These are phyloP conservation scores for Amoebophrya sp. DNA, from an alignment of 169 alveolate genomes.

Conservation along the genomic window DNA sequence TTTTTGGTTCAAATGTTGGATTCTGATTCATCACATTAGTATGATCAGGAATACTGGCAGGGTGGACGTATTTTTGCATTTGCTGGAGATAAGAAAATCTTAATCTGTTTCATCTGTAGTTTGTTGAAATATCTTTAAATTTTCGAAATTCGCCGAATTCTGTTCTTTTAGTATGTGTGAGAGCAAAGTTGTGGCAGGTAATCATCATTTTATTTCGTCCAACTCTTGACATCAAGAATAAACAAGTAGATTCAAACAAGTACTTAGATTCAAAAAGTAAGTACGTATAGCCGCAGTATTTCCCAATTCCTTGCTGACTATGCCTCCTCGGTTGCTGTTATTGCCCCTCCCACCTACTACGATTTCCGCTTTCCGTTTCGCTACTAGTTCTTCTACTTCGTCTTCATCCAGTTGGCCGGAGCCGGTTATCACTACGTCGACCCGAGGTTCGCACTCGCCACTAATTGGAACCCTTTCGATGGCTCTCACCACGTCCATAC, in stretches of 20 bases:
- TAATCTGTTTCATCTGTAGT: no score
- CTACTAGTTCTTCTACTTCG: conserved; percentile 31
- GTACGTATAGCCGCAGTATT: conserved; percentile 32
- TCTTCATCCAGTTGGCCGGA: conserved; percentile 51
- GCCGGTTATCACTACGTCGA: conserved; percentile 66
- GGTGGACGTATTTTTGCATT: no score
- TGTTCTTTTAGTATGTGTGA: no score
- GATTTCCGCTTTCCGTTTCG: not conserved
- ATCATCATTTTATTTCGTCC: no score
- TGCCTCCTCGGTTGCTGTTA: conserved; percentile 54
- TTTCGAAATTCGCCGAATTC: no score
- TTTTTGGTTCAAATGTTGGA: not conserved
- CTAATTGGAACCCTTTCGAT: conserved; percentile 74
- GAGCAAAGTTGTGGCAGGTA: no score
- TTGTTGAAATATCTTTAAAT: no score
- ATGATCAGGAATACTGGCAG: no score
- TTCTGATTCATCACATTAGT: no score
- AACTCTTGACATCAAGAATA: no score
- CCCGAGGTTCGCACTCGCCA: conserved; percentile 63
- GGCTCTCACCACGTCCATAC: conserved; percentile 79
- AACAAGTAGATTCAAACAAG: no score
- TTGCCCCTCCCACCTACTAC: conserved; percentile 44
- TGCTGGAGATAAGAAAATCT: no score
- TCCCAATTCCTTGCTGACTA: conserved; percentile 21
- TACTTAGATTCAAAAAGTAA: not conserved